These are phyloP conservation scores for Yueomyces sinensis DNA, from an alignment of 805 yeast genomes.

Conservation along the genomic window DNA sequence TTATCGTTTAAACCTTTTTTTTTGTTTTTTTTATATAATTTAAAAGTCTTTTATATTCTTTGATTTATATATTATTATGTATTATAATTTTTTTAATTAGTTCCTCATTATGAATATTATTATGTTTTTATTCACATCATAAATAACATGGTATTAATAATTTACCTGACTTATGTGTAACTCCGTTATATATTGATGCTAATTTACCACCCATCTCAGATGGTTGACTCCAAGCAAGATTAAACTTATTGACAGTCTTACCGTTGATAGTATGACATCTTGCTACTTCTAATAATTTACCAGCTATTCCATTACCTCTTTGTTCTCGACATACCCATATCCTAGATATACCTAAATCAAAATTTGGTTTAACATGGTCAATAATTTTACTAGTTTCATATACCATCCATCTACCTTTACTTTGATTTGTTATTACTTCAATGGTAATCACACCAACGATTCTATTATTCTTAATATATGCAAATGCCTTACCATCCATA, in stretches of 20 bases:
- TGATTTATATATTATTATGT: no score
- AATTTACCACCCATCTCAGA: conserved; percentile 49
- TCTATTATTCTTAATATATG: conserved; percentile 31
- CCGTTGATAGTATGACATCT: conserved; percentile 38
- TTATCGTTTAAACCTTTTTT: no score
- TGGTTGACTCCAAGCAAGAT: conserved; percentile 64
- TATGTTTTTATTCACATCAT: conserved; percentile 1
- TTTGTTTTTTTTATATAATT: no score
- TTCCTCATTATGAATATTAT: no score
- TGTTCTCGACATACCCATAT: conserved; percentile 32
- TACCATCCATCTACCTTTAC: conserved; percentile 49
- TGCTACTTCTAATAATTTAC: conserved; percentile 31
- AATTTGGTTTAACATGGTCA: conserved; percentile 29
- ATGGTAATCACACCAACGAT: conserved; percentile 47
- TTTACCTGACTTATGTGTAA: conserved; percentile 30
- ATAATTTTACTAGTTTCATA: conserved; percentile 37
- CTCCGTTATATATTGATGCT: conserved; percentile 44
- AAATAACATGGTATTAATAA: conserved; percentile 21
- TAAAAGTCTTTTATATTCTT: no score
- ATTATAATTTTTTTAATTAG: no score
- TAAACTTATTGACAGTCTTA: conserved; percentile 25
- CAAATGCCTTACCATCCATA: conserved; percentile 32
- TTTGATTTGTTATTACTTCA: conserved; percentile 26
- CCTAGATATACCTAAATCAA: conserved; percentile 36
- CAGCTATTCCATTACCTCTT: conserved; percentile 40